Evolutionary conservation across 2,329 filamentous ascomycete genomes (phyloP), one percentile per base, ranked within the genome.

Genomic region (Talaromyces verruculosus): DNA sequence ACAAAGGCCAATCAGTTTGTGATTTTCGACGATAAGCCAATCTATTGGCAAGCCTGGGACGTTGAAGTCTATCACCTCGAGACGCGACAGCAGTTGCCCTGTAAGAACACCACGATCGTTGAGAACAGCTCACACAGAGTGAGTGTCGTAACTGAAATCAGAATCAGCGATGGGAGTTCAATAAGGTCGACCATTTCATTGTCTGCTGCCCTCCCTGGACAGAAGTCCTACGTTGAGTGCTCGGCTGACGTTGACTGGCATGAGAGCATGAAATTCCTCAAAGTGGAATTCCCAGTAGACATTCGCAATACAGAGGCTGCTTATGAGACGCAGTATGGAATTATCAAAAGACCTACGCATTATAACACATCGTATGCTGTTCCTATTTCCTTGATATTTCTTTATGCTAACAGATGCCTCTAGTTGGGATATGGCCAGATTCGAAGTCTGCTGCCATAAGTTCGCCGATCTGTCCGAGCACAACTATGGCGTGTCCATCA

Each of bases 1-100:
- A 85, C 86, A 30, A 93, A 93, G 76, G 93, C 90, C 30, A 96
- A 96, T 71, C 93, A 97, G 75, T 87, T 95, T 61, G 93, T 98
- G 69, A 88, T 98, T 33, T 98, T 96, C 73, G 95, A 99, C 74
- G 95, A 99, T 80, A 97, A 98, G 80, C 93, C 93, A 25, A 85
- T 97, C 22, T 97, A 96, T 82, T 97, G 93, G 93, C 92, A 97
- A 79, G 93, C 93, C 2, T 97, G 94, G 93, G 94, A 99, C 77
- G 94, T 98, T 7, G 95, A 99, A 78, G 93, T 98, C 25, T 99
- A 90, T 81, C 95, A 99, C 73, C 86, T 98, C 30, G 88, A 96
- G 65, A 95, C 93, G 2, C 88, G 93, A 65, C 87, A 91, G 75
- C 91, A 94, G 75, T 84, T 99, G 15, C 75, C 85, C 3, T 86